phyloP scores from a whole-genome alignment of 2,329 filamentous ascomycete species.

The Colletotrichum liaoningense region DNA sequence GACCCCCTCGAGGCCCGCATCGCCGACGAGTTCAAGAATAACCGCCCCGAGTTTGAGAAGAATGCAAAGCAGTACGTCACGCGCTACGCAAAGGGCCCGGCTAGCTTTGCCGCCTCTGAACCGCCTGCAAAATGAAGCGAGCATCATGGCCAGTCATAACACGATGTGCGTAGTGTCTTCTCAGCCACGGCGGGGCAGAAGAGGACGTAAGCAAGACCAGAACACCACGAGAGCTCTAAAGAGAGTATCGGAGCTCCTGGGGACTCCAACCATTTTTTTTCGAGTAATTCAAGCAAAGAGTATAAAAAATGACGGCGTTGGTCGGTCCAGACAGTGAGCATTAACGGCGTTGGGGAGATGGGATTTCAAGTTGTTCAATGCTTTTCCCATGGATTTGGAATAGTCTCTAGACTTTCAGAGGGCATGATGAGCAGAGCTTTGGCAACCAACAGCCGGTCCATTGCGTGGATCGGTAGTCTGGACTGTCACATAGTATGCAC shows the following conservation, averaged over 20 bases:
- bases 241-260: background rate
- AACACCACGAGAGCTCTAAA: background rate
- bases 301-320: conserved; percentile 1
- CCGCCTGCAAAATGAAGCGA: background rate
- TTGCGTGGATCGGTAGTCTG: background rate
- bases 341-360: conserved; percentile 6
- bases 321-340: background rate
- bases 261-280: background rate
- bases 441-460: background rate
- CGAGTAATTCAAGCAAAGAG: background rate
- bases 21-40: conserved; percentile 82
- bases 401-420: background rate
- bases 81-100: conserved; percentile 71
- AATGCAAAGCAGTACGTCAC: conserved; percentile 79
- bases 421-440: background rate
- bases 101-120: conserved; percentile 47
- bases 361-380: background rate
- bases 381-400: background rate
- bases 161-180: background rate
- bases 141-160: background rate
- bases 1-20: conserved; percentile 90
- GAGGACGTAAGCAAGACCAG: background rate
- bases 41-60: conserved; percentile 78
- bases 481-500: background rate
- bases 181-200: background rate